Base-by-base conservation (phyloP, 2,329 filamentous ascomycete genomes). In the Fusarium virguliforme region DNA sequence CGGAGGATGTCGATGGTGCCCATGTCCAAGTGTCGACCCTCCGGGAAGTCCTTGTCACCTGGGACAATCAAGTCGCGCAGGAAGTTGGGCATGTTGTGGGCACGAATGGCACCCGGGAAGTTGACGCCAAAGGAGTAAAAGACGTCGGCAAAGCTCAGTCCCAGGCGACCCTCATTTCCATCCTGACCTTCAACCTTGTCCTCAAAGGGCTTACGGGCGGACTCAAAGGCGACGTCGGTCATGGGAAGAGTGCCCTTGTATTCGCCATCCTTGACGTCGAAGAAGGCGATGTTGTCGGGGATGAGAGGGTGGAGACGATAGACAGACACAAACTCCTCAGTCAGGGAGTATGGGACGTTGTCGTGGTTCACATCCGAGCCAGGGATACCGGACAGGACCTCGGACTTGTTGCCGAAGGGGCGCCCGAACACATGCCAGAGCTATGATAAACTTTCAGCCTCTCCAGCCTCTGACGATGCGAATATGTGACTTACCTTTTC, bases 51-150 rank as follows among this genome's bases (percentile, higher is more conserved):
- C 1, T 70, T 56, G 1, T 70, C 67, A 0, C 22, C 35, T 0
- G 67, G 67, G 1, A 70, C 24, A 2, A 38, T 35, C 53, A 70
- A 24, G 22, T 70, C 67, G 0, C 67, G 62, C 0, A 70, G 1
- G 46, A 70, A 70, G 6, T 70, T 59, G 0, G 67, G 67, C 62
- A 67, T 70, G 8, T 70, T 70, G 4, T 63, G 67, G 1, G 67
- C 67, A 26, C 67, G 62, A 2, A 70, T 70, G 0, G 67, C 67
- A 5, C 67, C 67, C 0, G 67, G 67, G 0, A 34, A 55, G 8
- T 69, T 69, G 1, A 69, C 67, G 0, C 67, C 67, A 2, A 69
- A 69, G 0, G 67, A 70, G n/a, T 70, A 70, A 2, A 70, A 67
- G 2, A 67, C 51, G 15, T 69, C 67, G 0, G 67, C 67, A 4